Percentiles rank a stretch among this genome's conserved stretches.
phyloP scores from a whole-genome alignment of 2,329 filamentous ascomycete genomes.

The Alternaria arborescens region DNA sequence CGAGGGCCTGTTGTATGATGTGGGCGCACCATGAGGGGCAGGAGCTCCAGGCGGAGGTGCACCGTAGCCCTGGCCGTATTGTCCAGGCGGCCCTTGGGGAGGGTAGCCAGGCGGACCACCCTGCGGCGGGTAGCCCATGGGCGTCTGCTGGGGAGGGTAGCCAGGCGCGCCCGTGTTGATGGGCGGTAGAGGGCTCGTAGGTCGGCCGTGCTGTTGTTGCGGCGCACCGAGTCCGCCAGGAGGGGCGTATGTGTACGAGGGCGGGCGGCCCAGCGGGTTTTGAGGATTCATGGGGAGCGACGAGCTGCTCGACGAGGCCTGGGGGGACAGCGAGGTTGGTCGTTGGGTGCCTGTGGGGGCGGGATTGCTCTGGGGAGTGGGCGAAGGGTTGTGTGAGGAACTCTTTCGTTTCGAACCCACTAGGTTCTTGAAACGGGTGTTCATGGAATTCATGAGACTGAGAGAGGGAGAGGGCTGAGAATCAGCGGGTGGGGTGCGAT shows the following conservation, averaged over 20 bases:
- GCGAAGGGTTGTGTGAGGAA: constrained; percentile 62
- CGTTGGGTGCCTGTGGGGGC: constrained; percentile 51
- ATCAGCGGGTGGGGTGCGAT: constrained; percentile 34
- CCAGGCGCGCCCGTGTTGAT: constrained; percentile 62
- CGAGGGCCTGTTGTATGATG: constrained; percentile 42
- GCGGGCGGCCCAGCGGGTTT: constrained; percentile 67
- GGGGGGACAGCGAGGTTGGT: constrained; percentile 51
- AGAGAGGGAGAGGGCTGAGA: constrained; percentile 28
- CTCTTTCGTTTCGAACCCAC: constrained; percentile 81
- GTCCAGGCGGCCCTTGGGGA: constrained; percentile 43
- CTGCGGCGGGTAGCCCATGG: constrained; percentile 52
- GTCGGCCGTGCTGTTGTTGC: constrained; percentile 54
- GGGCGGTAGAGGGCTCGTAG: constrained; percentile 64
- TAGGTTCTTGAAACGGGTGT: constrained; percentile 80
- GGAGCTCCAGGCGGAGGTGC: constrained; percentile 39
- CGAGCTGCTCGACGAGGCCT: constrained; percentile 49
- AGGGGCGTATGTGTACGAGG: constrained; percentile 67
- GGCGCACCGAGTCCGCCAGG: constrained; percentile 49
- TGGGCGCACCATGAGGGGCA: constrained; percentile 44
- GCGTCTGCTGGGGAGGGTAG: constrained; percentile 53
- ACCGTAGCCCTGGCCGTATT: constrained; percentile 42
- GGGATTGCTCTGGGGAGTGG: constrained; percentile 43
- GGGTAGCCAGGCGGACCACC: constrained; percentile 53
- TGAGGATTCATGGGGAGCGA: constrained; percentile 63
- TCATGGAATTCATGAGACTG: constrained; percentile 76